These are phyloP conservation scores for Ceratocystiopsis minuta DNA, from an alignment of 2,329 filamentous ascomycete genomes.

Conservation along the genomic window DNA sequence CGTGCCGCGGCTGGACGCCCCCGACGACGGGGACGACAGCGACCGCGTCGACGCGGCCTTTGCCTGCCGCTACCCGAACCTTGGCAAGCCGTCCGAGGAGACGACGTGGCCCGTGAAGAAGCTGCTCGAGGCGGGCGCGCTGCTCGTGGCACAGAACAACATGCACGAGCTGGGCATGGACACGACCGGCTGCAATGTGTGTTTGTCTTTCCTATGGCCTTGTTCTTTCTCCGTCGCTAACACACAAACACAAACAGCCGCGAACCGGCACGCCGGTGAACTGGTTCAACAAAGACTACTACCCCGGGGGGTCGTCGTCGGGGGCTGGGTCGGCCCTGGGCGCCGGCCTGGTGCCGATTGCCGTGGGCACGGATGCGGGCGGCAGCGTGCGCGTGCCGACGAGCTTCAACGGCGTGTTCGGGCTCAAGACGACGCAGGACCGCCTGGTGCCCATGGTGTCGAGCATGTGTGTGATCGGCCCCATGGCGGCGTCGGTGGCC, in stretches of 20 bases:
- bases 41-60: constrained; percentile 4
- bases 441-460: constrained; percentile 41
- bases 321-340: constrained; percentile 55
- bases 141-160: constrained; percentile 57
- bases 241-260: constrained; percentile 30
- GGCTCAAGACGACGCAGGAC: constrained; percentile 62
- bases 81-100: constrained; percentile 28
- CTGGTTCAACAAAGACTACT: constrained; percentile 59
- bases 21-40: no score
- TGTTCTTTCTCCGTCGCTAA: not conserved
- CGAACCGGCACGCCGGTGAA: constrained; percentile 58
- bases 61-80: constrained; percentile 32
- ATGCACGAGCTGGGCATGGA: constrained; percentile 74
- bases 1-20: constrained; percentile 14
- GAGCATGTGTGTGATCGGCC: constrained; percentile 47
- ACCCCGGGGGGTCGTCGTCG: constrained; percentile 65
- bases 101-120: constrained; percentile 55
- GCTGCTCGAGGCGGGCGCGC: constrained; percentile 55
- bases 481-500: constrained; percentile 55
- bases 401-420: constrained; percentile 62
- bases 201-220: constrained; percentile 5
- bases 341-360: constrained; percentile 56
- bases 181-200: constrained; percentile 63
- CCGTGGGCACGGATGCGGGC: constrained; percentile 55
- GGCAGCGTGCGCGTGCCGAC: constrained; percentile 59